Evolutionary conservation across 345 rosid genomes (phyloP).

Genomic region (Populus alba): DNA sequence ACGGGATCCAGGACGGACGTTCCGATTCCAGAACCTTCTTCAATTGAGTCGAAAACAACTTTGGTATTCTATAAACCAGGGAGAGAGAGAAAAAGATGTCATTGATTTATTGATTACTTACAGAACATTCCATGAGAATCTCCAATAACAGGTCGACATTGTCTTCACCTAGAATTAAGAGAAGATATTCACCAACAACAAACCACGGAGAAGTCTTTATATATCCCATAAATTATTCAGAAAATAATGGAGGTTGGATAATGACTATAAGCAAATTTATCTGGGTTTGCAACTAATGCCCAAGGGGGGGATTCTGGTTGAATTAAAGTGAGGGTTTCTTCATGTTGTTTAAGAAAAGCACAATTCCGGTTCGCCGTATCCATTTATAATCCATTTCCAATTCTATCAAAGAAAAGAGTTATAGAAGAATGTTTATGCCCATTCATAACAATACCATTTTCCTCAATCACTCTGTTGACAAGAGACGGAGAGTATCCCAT

Average conservation of each 20-base stretch:
- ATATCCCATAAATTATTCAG: conserved; percentile 3
- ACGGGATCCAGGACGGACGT: background rate
- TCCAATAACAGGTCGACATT: conserved; percentile 65
- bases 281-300: background rate
- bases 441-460: conserved; percentile 54
- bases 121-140: conserved; percentile 52
- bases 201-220: conserved; percentile 4
- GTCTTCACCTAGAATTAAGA: conserved; percentile 58
- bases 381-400: too few species aligned
- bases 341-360: background rate
- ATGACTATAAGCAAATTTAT: background rate
- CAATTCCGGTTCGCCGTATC: too few species aligned
- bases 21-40: background rate
- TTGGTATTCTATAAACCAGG: background rate
- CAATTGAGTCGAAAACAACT: background rate
- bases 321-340: background rate
- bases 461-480: conserved; percentile 65
- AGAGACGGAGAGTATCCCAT: conserved; percentile 78
- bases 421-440: background rate
- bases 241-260: background rate
- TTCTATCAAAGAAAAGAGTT: background rate
- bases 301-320: background rate
- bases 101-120: conserved; percentile 27
- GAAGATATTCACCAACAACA: conserved; percentile 16
- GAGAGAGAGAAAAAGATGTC: background rate